A percentile compares a stretch with the other conserved stretches of the same genome.
These are phyloP conservation scores for Posidonia australis DNA, from an alignment of 106 monocot genomes.

Conservation along the genomic window DNA sequence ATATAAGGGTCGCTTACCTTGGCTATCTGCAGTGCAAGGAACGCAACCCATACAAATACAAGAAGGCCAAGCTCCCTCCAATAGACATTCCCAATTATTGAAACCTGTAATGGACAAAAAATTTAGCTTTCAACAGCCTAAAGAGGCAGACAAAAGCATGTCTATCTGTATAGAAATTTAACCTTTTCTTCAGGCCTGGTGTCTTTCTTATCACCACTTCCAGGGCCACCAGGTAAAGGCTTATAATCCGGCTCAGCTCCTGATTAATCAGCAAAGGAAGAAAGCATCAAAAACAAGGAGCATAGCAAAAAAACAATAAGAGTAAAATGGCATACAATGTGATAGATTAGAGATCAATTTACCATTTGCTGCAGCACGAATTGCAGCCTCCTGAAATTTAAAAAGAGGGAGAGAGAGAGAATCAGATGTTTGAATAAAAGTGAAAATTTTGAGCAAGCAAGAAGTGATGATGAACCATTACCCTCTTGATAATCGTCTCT, in stretches of 20 bases:
- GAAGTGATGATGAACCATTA: background rate
- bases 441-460: background rate
- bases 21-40: constrained; percentile 37
- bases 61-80: constrained; percentile 66
- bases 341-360: background rate
- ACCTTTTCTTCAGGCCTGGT: constrained; percentile 4
- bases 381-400: constrained; percentile 31
- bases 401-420: background rate
- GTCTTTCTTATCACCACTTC: constrained; percentile 6
- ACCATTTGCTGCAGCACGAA: constrained; percentile 18
- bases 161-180: background rate
- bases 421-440: background rate
- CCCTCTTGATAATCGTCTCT: constrained; percentile 46
- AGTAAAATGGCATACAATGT: background rate
- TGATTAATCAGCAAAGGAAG: background rate
- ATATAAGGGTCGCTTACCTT: constrained; percentile 17
- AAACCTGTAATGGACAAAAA: constrained; percentile 14
- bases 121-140: background rate
- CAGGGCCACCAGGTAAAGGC: constrained; percentile 31
- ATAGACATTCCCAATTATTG: constrained; percentile 41
- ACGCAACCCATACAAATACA: constrained; percentile 38
- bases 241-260: constrained; percentile 21
- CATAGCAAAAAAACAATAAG: background rate
- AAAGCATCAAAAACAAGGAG: background rate
- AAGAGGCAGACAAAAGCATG: background rate